Evolutionary conservation across 345 rosid genomes (phyloP).

Genomic region (Pugionium dolabratum): DNA sequence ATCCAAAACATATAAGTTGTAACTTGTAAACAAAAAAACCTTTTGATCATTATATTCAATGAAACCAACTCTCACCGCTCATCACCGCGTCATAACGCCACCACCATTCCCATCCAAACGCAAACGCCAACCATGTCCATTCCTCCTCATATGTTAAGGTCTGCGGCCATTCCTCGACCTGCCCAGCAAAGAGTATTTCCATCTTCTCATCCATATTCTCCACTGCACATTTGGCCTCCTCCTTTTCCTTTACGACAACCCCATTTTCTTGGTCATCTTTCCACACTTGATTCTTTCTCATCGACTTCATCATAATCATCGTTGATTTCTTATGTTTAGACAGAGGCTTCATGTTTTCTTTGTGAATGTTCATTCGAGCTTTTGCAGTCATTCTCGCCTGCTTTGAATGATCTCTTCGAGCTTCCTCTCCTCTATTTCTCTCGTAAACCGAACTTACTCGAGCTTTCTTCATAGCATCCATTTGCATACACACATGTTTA

Average conservation of each 20-base stretch:
- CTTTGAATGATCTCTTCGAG: constrained; percentile 25
- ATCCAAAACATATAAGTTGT: neutral
- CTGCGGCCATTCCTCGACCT: constrained; percentile 14
- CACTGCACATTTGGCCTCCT: neutral
- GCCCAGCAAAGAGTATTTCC: neutral
- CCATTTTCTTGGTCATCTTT: neutral
- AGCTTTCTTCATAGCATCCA: constrained; percentile 33
- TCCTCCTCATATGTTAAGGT: constrained; percentile 29
- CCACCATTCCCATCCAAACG: constrained; percentile 32
- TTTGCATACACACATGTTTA: neutral
- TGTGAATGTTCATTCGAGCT: constrained; percentile 21
- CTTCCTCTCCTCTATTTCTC: constrained; percentile 17
- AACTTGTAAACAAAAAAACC: neutral
- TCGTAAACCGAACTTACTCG: constrained; percentile 26
- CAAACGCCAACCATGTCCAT: constrained; percentile 33
- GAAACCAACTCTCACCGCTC: constrained; percentile 20
- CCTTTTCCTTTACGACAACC: constrained; percentile 2
- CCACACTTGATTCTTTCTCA: neutral
- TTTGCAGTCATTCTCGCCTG: constrained; percentile 22
- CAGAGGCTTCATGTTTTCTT: constrained; percentile 1
- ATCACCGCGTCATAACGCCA: constrained; percentile 24
- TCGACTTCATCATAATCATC: constrained; percentile 11
- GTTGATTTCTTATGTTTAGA: constrained; percentile 5
- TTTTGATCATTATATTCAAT: neutral
- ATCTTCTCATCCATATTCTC: neutral